Evolutionary conservation across 352 stramenopile genomes (phyloP), one percentile per base, ranked within the genome.

Genomic region (Globisporangium polare): DNA sequence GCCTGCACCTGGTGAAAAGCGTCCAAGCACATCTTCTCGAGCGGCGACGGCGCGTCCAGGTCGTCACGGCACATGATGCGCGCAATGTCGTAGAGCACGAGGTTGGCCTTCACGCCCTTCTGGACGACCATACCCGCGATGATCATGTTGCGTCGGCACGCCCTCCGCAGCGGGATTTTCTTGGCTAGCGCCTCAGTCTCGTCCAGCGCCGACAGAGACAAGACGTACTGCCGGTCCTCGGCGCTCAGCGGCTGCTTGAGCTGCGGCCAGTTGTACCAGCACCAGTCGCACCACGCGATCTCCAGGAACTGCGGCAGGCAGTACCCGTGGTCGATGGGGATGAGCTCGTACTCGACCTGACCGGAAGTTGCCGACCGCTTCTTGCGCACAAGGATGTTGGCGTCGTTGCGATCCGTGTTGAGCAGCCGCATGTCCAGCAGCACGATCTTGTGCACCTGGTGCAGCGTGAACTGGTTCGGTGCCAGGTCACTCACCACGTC

Each of bases 261-360:
- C 70, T 99, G 96, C 9, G 94, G 92, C 95, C 96, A 99, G 70
- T 99, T 96, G 55, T 98, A 95, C 97, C 97, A 99, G 66, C 95
- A 99, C 97, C 96, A 99, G 73, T 99, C 96, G 67, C 97, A 99
- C 93, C 96, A 99, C 22, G 88, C 97, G 27, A 99, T 98, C 68
- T 99, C 94, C 17, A 98, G 69, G 41, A 93, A 92, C 62, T 98
- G 93, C 20, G 97, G 90, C 31, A 99, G 73, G 70, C 94, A 99
- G 67, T 99, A 99, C 13, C 97, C 97, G 73, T 99, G 97, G 78
- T 99, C 97, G 76, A 99, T 99, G n/a, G 97, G 97, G 58, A 99
- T 95, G 26, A 99, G 76, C 62, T 97, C 86, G 63, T 98, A 96
- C 56, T 95, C 85, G 29, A 77, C 64, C 27, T 78, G 72, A 5